Base-by-base conservation (phyloP, 208 protist genomes). In the Leishmania tropica region DNA sequence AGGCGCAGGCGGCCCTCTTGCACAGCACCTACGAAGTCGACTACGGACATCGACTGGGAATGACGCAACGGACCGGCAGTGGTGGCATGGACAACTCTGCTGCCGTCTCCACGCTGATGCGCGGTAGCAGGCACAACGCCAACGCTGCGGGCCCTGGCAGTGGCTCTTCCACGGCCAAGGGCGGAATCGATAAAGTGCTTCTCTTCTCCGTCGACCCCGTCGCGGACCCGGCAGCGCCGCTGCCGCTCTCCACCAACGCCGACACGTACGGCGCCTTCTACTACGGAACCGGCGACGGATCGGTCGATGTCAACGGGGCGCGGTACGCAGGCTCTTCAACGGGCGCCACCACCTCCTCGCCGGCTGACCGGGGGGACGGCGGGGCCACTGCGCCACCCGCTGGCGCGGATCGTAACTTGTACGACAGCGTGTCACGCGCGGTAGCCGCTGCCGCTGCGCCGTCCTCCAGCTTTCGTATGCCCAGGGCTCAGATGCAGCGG, bases 361-460 rank as follows among this genome's bases (percentile, higher is more conserved):
- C n/a, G 13, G 17, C 37, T 13, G 13, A 42, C 53, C 53, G 21
- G 51, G 8, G 2, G 10, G 11, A 37, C 37, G 24, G 54, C 60
- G 19, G 31, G 78, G 21, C 2, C 15, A 62, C 71, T 28, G 58
- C 73, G 53, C 13, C 54, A 15, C 47, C n/a, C 2, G 15, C 40
- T 4, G 42, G 51, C 31, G 82, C 76, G 2, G 73, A 85, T 21
- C 68, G 83, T n/a, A 82, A 78, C 75, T 51, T 91, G 75, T 89
- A 91, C 75, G 88, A 91, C 3, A 91, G 88, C 71, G 81, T 85
- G 45, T 54, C 31, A 45, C 75, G 62, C 48, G 53, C 77, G 0
- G 47, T 31, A 4, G 60, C 77, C 40, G 60, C 76, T 67, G 60
- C 75, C 56, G 13, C 75, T 70, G 75, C 76, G 40, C 35, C 51